A percentile compares a stretch with the other conserved stretches of the same genome.
Evolutionary conservation across 108 stramenopile genomes (phyloP).

Genomic region (Nannochloropsis gaditana): DNA sequence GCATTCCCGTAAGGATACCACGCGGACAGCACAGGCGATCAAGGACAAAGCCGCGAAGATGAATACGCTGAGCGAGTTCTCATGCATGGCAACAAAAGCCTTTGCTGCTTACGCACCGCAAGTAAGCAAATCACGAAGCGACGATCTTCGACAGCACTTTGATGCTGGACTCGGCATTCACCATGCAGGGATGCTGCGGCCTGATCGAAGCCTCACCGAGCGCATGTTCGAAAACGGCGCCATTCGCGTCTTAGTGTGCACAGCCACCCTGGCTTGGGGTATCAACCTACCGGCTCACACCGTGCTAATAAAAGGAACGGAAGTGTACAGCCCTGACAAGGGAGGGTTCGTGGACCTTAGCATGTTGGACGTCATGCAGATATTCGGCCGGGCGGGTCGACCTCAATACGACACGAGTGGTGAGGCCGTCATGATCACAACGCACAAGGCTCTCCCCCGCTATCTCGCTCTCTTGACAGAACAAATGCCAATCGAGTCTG

Average conservation of each 20-base stretch:
- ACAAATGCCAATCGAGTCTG: constrained; percentile 86
- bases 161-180: constrained; percentile 89
- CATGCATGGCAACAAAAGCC: constrained; percentile 16
- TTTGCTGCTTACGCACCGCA: constrained; percentile 22
- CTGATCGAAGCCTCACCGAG: constrained; percentile 87
- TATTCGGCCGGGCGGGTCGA: constrained; percentile 94
- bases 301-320: constrained; percentile 96
- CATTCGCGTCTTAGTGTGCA: constrained; percentile 91
- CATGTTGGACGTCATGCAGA: constrained; percentile 96
- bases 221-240: constrained; percentile 89
- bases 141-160: constrained; percentile 77
- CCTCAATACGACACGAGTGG: constrained; percentile 94
- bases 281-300: constrained; percentile 90
- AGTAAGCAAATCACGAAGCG: constrained; percentile 67
- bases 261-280: constrained; percentile 96
- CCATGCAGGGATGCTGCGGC: constrained; percentile 98
- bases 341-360: constrained; percentile 85
- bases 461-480: constrained; percentile 88
- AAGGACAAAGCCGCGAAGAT: constrained; percentile 29
- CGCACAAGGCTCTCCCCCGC: constrained; percentile 71
- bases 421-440: constrained; percentile 91
- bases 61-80: constrained; percentile 22
- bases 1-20: constrained; percentile 93
- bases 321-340: constrained; percentile 97
- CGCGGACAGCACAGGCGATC: constrained; percentile 63